These are phyloP conservation scores for Lentinula edodes DNA, from an alignment of 768 basidiomycete species.

Conservation along the genomic window DNA sequence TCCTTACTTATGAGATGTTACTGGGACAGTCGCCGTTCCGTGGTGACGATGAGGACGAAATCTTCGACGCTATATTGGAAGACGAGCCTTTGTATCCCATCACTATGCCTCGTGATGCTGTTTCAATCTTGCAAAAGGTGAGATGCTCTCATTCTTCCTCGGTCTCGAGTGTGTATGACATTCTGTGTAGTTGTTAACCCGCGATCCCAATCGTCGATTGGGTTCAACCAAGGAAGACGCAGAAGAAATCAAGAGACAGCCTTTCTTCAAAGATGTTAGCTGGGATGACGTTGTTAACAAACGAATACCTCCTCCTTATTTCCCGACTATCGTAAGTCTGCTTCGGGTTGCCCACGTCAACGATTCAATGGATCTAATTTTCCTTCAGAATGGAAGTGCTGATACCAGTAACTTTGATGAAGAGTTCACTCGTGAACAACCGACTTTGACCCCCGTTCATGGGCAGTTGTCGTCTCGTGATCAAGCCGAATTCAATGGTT, in stretches of 20 bases:
- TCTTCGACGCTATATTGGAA: constrained; percentile 98
- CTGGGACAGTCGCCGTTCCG: constrained; percentile 98
- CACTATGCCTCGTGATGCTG: constrained; percentile 97
- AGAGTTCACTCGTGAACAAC: constrained; percentile 95
- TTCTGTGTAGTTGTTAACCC: constrained; percentile 69
- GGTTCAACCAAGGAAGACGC: constrained; percentile 92
- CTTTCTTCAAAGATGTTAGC: constrained; percentile 98
- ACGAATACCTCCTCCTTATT: constrained; percentile 95
- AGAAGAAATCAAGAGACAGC: constrained; percentile 93
- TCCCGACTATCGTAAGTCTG: constrained; percentile 83
- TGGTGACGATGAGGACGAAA: constrained; percentile 99
- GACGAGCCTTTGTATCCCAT: constrained; percentile 98
- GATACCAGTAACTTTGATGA: constrained; percentile 94
- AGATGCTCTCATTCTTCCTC: constrained; percentile 4
- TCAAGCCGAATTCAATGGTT: constrained; percentile 94
- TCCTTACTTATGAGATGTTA: constrained; percentile 97
- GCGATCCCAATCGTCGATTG: constrained; percentile 86
- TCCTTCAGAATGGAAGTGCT: constrained; percentile 66
- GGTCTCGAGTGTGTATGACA: not conserved
- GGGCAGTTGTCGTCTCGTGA: constrained; percentile 85
- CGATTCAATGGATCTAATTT: not conserved
- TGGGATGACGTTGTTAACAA: constrained; percentile 98
- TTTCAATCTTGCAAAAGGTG: constrained; percentile 93
- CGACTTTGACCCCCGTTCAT: constrained; percentile 95
- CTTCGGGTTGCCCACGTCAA: not conserved